A percentile compares a stretch with the other conserved stretches of the same genome.
These are phyloP conservation scores for Phylloporus sp. DNA, from an alignment of 768 basidiomycete genomes.

Conservation along the genomic window DNA sequence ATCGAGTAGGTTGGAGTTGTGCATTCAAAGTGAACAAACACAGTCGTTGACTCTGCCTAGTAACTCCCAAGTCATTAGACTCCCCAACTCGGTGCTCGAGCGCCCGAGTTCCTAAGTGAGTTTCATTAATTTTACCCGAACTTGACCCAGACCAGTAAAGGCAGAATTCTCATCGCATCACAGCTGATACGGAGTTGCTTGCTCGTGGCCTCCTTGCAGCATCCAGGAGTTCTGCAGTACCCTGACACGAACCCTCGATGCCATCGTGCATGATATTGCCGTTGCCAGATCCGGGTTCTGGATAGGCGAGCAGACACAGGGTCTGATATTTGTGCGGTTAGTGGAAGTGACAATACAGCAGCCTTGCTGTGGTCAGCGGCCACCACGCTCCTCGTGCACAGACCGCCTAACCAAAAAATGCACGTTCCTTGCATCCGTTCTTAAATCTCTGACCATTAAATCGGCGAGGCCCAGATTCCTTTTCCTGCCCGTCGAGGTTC, in stretches of 20 bases:
- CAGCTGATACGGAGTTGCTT: too few relatives aligned
- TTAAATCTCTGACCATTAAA: background rate
- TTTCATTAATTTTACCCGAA: too few relatives aligned
- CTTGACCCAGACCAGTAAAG: too few relatives aligned
- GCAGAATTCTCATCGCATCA: too few relatives aligned
- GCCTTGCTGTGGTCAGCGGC: background rate
- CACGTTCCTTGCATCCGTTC: too few relatives aligned
- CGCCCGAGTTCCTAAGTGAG: too few relatives aligned
- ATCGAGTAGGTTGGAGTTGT: too few relatives aligned
- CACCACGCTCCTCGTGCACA: background rate
- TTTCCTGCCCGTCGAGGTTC: background rate
- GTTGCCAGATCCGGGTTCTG: background rate
- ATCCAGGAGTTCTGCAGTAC: background rate
- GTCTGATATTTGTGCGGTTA: background rate
- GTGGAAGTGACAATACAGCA: background rate
- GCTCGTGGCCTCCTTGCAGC: background rate
- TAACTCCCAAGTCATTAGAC: too few relatives aligned
- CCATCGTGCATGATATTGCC: too few relatives aligned
- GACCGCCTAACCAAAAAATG: background rate
- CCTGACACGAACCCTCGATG: background rate
- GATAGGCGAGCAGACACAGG: background rate
- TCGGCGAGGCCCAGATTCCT: background rate
- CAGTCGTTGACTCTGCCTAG: too few relatives aligned
- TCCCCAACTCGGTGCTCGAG: too few relatives aligned
- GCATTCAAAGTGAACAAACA: too few relatives aligned